phyloP scores from a whole-genome alignment of 1,139 yeast genomes.

The Debaryomyces singareniensis region DNA sequence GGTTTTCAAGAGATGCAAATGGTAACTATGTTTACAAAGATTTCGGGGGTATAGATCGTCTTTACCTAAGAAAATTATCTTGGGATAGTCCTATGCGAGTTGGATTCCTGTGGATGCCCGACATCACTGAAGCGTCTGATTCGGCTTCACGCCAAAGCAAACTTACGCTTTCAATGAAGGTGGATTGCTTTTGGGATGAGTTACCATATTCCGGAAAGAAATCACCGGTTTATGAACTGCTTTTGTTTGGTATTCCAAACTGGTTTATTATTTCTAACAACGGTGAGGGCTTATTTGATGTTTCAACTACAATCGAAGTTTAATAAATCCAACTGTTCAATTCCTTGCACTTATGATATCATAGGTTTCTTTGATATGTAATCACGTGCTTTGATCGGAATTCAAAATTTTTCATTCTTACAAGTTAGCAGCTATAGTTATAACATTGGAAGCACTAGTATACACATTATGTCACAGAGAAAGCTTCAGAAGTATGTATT shows the following conservation, averaged over 20 bases:
- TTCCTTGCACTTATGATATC: no score
- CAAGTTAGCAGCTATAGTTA: neutral
- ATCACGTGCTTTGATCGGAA: neutral
- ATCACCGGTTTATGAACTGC: constrained; percentile 33
- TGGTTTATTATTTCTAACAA: no score
- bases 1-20: constrained; percentile 41
- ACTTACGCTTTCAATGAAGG: constrained; percentile 38
- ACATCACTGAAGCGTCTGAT: constrained; percentile 37
- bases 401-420: neutral
- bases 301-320: no score
- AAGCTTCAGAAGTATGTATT: constrained; percentile 42
- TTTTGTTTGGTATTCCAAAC: no score
- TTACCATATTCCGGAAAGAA: constrained; percentile 19
- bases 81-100: constrained; percentile 56
- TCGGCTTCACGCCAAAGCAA: constrained; percentile 9
- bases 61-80: constrained; percentile 58
- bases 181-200: constrained; percentile 75
- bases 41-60: constrained; percentile 53
- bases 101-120: constrained; percentile 76
- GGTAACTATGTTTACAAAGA: constrained; percentile 52
- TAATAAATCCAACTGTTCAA: no score
- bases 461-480: constrained; percentile 28
- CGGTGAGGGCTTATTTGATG: no score
- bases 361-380: no score
- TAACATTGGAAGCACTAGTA: no score